These are phyloP conservation scores for Ceratobasidium sp. DNA, from an alignment of 1,284 basidiomycete species.

Conservation along the genomic window DNA sequence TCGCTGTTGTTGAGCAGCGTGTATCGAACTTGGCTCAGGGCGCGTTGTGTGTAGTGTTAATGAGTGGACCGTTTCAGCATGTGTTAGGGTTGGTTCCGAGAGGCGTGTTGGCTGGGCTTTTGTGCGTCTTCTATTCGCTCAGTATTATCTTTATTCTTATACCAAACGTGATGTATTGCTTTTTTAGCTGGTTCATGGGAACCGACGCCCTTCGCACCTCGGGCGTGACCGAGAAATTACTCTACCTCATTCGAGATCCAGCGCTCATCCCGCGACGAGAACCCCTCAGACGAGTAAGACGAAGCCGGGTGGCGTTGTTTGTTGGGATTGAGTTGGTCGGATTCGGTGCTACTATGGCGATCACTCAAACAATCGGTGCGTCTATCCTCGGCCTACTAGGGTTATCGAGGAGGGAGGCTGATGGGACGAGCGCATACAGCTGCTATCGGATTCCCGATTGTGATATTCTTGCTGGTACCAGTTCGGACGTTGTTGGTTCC, in stretches of 20 bases:
- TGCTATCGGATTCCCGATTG: constrained; percentile 91
- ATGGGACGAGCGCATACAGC: constrained; percentile 60
- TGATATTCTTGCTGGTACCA: constrained; percentile 91
- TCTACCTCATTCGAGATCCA: constrained; percentile 85
- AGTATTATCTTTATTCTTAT: constrained; percentile 50
- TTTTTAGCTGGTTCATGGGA: constrained; percentile 87
- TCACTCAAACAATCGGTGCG: constrained; percentile 90
- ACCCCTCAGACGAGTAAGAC: constrained; percentile 80
- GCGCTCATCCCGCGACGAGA: constrained; percentile 72
- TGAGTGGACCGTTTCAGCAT: constrained; percentile 85
- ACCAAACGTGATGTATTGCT: constrained; percentile 2
- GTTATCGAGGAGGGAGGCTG: not conserved
- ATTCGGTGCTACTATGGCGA: constrained; percentile 91
- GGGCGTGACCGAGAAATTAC: constrained; percentile 85
- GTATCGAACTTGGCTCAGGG: constrained; percentile 91
- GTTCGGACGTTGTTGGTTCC: constrained; percentile 82
- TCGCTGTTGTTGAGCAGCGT: constrained; percentile 89
- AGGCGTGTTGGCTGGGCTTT: constrained; percentile 73
- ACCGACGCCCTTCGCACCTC: constrained; percentile 84
- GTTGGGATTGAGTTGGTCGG: constrained; percentile 84
- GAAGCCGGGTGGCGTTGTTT: constrained; percentile 82
- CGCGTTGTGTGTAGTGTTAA: constrained; percentile 79
- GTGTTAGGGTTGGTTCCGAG: constrained; percentile 82
- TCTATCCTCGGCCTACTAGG: constrained; percentile 40
- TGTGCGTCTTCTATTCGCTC: constrained; percentile 63